These are phyloP conservation scores for Acanthochlamys bracteata DNA, from an alignment of 106 monocot genomes.

Conservation along the genomic window DNA sequence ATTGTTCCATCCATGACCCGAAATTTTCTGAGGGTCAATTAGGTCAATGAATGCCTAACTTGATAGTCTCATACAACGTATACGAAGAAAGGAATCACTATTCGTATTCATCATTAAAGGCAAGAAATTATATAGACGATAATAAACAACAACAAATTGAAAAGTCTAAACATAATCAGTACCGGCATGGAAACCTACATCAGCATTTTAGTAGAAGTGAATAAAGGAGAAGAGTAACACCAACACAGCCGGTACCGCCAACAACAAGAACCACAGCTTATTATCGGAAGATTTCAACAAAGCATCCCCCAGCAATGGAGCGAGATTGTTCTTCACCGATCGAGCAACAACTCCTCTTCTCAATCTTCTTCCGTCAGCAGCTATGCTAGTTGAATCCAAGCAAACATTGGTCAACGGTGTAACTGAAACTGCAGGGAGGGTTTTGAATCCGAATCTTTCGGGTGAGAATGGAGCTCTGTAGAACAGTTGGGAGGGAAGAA, in stretches of 20 bases:
- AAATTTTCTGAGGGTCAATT: background rate
- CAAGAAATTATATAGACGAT: no score
- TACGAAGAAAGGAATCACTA: no score
- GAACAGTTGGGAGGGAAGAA: background rate
- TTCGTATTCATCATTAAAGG: no score
- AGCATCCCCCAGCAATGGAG: background rate
- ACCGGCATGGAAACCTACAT: background rate
- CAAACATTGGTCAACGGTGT: background rate
- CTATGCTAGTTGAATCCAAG: no score
- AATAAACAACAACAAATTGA: no score
- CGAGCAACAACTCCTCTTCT: constrained; percentile 5
- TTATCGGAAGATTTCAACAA: constrained; percentile 4
- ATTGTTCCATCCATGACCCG: background rate
- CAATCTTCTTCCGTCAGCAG: no score
- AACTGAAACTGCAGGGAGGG: background rate
- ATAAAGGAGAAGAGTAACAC: constrained; percentile 14
- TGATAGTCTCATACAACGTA: background rate
- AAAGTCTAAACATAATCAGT: no score
- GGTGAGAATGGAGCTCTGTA: background rate
- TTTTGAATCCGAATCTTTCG: background rate
- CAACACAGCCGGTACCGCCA: constrained; percentile 75
- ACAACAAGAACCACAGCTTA: constrained; percentile 65
- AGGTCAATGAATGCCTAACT: background rate
- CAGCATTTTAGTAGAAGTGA: background rate
- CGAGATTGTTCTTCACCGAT: constrained; percentile 32